A percentile compares a stretch with the other conserved stretches of the same genome.
phyloP scores from a whole-genome alignment of 148 eudicot genomes.

The Talinum fruticosum region DNA sequence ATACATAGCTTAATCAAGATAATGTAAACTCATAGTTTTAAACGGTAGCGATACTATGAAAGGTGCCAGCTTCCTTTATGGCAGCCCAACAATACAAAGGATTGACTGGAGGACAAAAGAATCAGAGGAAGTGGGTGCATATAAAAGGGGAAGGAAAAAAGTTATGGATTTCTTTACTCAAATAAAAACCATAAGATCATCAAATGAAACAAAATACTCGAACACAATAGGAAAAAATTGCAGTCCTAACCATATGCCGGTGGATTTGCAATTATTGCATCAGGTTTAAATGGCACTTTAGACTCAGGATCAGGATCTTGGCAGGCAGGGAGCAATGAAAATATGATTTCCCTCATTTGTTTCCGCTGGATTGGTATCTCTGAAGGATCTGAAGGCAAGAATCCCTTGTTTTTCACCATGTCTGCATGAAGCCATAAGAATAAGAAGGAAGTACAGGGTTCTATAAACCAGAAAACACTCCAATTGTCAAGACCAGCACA shows the following conservation, averaged over 20 bases:
- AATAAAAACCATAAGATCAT: not conserved
- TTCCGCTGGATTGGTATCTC: constrained; percentile 73
- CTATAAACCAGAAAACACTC: not conserved
- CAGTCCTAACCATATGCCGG: constrained; percentile 75
- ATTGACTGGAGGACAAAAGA: not conserved
- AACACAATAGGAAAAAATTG: not conserved
- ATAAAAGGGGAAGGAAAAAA: not conserved
- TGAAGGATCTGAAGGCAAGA: constrained; percentile 81
- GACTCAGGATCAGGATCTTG: constrained; percentile 56
- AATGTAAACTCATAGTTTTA: not conserved
- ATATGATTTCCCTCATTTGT: constrained; percentile 71
- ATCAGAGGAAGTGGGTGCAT: not conserved
- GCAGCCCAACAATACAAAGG: not conserved
- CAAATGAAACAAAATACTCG: not conserved
- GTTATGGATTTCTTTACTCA: not conserved
- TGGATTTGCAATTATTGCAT: constrained; percentile 90
- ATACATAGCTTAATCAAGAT: no score
- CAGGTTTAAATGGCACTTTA: constrained; percentile 51
- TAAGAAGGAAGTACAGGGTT: not conserved
- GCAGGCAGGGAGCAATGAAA: constrained; percentile 76
- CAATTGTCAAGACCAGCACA: not conserved
- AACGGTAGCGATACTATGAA: not conserved
- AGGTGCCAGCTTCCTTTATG: not conserved
- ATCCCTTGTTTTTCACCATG: constrained; percentile 92
- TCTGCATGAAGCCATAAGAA: constrained; percentile 40